A percentile compares a stretch with the other conserved stretches of the same genome.
Conservation (phyloP, 768 basidiomycete genomes). For the Flagelloscypha sp. region DNA sequence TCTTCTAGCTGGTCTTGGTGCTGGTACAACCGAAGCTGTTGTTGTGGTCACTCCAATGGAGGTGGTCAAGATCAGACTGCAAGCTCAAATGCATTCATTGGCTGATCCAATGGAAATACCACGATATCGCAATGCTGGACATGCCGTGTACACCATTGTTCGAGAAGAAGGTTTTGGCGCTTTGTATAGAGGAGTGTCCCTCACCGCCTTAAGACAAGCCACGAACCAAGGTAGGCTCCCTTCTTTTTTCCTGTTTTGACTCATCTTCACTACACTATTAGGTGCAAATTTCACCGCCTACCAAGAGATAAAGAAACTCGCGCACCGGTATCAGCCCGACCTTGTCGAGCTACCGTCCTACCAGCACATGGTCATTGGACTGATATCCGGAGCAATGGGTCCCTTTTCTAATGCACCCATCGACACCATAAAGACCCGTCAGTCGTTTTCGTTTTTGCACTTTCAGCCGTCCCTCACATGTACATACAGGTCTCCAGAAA, state of each 20-base stretch:
- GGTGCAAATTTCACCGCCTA: slow-evolving; percentile 98
- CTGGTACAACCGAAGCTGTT: slow-evolving; percentile 93
- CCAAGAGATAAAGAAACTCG: slow-evolving; percentile 88
- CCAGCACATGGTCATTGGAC: slow-evolving; percentile 91
- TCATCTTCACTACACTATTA: slow-evolving; percentile 10
- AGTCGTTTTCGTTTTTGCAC: slow-evolving; percentile 19
- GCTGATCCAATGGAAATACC: slow-evolving; percentile 93
- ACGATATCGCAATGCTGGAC: slow-evolving; percentile 91
- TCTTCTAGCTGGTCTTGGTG: slow-evolving; percentile 76
- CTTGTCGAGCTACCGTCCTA: slow-evolving; percentile 78
- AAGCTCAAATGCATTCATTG: slow-evolving; percentile 95
- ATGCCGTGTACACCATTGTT: slow-evolving; percentile 91
- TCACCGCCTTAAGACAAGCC: slow-evolving; percentile 92
- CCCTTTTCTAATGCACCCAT: slow-evolving; percentile 97
- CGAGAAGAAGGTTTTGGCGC: slow-evolving; percentile 83
- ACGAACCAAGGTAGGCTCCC: slow-evolving; percentile 79
- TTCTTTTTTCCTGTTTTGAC: slow-evolving; percentile 3
- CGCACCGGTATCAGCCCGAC: slow-evolving; percentile 71
- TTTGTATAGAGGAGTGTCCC: slow-evolving; percentile 85
- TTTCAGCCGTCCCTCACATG: slow-evolving; percentile 3
- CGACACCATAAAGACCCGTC: slow-evolving; percentile 92
- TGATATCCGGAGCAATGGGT: slow-evolving; percentile 96
- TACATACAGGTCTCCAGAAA: slow-evolving; percentile 69
- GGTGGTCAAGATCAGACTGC: slow-evolving; percentile 96
- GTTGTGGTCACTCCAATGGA: slow-evolving; percentile 98